Conservation (phyloP, 768 basidiomycete genomes). For the Lactarius pseudohatsudake region DNA sequence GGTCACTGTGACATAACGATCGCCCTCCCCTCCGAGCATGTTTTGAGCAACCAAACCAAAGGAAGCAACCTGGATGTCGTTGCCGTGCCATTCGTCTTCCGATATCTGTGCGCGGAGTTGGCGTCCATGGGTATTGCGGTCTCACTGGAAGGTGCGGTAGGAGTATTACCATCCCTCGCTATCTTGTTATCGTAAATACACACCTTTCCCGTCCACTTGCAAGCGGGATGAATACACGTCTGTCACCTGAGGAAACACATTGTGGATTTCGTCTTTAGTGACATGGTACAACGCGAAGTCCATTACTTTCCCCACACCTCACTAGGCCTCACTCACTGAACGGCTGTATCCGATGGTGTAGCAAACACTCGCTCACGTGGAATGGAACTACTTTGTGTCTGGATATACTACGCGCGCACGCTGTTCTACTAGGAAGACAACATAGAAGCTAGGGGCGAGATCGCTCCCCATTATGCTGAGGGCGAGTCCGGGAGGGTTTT, state of each 20-base stretch:
- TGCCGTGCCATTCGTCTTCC: conserved; percentile 93
- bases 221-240: background rate
- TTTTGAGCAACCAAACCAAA: conserved; percentile 57
- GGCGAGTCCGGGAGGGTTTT: conserved; percentile 45
- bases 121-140: conserved; percentile 98
- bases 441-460: background rate
- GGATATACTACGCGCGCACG: background rate
- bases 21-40: conserved; percentile 64
- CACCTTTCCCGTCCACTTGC: background rate
- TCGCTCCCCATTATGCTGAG: background rate
- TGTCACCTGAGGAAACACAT: background rate
- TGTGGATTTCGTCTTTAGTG: background rate
- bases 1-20: conserved; percentile 57
- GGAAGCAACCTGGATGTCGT: conserved; percentile 91
- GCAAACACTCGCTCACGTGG: background rate
- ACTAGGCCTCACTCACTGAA: background rate
- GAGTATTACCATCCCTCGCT: background rate
- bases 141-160: conserved; percentile 69
- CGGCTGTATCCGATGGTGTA: background rate
- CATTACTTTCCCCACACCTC: background rate
- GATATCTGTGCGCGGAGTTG: conserved; percentile 91
- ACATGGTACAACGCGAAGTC: background rate
- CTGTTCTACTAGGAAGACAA: background rate
- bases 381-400: background rate
- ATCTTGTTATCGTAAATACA: background rate